Evolutionary conservation across 2,329 filamentous ascomycete genomes (phyloP).

Genomic region (Camillea tinctor): DNA sequence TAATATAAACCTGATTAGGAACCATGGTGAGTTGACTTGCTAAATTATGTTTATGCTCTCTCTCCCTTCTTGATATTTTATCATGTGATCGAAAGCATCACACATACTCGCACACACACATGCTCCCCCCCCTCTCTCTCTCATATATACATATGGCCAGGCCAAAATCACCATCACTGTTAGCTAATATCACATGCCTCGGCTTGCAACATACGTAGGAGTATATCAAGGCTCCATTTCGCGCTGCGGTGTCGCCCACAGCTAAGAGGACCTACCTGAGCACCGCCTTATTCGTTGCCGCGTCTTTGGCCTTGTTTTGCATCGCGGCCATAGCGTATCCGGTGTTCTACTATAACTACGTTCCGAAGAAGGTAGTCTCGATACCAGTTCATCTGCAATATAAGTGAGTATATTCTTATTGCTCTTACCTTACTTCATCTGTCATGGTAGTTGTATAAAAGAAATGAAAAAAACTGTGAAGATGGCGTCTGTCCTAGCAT

Average conservation of each 20-base stretch:
- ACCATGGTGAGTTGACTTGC: background rate
- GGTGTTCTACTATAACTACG: conserved; percentile 55
- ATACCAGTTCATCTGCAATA: conserved; percentile 58
- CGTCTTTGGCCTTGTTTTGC: conserved; percentile 44
- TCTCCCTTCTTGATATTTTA: background rate
- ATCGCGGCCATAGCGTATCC: conserved; percentile 50
- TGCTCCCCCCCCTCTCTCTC: too few relatives aligned
- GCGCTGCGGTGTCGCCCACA: conserved; percentile 47
- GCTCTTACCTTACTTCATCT: background rate
- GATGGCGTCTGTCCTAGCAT: too few relatives aligned
- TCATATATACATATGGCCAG: too few relatives aligned
- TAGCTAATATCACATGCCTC: background rate
- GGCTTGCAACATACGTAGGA: conserved; percentile 14
- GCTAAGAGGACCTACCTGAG: conserved; percentile 51
- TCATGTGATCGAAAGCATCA: background rate
- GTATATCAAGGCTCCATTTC: conserved; percentile 31
- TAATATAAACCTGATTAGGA: background rate
- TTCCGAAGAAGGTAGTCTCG: conserved; percentile 54
- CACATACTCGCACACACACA: too few relatives aligned
- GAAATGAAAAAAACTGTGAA: too few relatives aligned
- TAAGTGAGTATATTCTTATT: conserved; percentile 43
- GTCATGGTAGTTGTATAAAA: too few relatives aligned
- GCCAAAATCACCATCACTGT: background rate
- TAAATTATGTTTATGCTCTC: background rate
- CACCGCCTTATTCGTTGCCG: conserved; percentile 42